Evolutionary conservation across 805 yeast species (phyloP), one percentile per base, ranked within the genome.

Genomic region (Torulaspora quercuum): DNA sequence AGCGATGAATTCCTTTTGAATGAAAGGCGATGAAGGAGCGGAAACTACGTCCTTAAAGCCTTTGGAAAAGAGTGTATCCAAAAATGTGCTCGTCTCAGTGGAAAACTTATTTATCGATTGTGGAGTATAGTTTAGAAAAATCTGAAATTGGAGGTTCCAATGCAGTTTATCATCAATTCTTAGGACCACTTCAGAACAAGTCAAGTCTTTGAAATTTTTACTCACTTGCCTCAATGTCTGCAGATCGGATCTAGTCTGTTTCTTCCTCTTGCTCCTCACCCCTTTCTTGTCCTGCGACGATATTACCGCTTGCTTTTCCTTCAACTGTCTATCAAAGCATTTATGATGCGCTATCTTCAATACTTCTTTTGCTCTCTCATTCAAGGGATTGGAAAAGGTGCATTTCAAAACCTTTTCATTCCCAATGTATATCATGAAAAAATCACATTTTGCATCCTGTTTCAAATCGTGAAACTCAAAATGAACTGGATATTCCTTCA

Each of bases 31-130:
- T 8, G 33, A 18, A 9, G 34, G 35, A 7, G 29, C 17, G 9
- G 25, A 30, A 23, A 13, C 24, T 7, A 14, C 25, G 3, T 15
- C 14, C 8, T 15, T 15, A 15, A 12, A 12, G 16, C 27, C 21
- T 16, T 29, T 20, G 5, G 57, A 48, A 31, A 43, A 53, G 19
- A 54, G 29, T 10, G 29, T 16, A 35, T 57, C 61, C 13, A 59
- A 35, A 9, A 52, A 41, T 7, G 18, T 24, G 17, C 41, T 48
- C 3, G 58, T 48, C n/a, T 54, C 57, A 9, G 20, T 18, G 3
- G 53, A 39, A 33, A 57, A 59, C 30, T 49, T 49, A 37, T 59
- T 59, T 31, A 46, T 39, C 13, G 42, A 17, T 31, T 53, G 41
- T 5, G 42, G 41, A 7, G 28, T n/a, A 20, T 36, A 45, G n/a